These are phyloP conservation scores for Cardamine chenopodiifolia DNA, from an alignment of 345 rosid genomes.

Conservation along the genomic window DNA sequence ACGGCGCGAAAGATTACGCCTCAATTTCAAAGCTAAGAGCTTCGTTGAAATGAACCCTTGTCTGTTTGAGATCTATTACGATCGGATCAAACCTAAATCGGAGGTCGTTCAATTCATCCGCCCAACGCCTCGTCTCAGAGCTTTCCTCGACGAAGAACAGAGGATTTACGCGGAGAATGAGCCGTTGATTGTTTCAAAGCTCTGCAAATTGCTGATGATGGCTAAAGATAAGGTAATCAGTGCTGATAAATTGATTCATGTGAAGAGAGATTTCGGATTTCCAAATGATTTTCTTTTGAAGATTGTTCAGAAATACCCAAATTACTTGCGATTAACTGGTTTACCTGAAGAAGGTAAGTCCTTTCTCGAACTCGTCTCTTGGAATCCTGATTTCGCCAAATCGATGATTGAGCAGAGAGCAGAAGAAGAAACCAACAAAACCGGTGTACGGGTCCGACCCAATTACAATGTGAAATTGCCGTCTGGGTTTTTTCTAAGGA, in stretches of 20 bases:
- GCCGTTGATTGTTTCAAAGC: conserved; percentile 61
- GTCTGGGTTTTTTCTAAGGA: conserved; percentile 63
- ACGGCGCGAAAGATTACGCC: conserved; percentile 75
- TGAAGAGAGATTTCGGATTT: conserved; percentile 88
- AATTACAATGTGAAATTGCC: conserved; percentile 74
- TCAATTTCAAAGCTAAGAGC: conserved; percentile 49
- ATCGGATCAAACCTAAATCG: conserved; percentile 67
- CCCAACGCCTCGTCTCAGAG: conserved; percentile 53
- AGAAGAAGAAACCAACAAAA: conserved; percentile 54
- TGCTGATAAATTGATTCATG: conserved; percentile 71
- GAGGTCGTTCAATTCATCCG: conserved; percentile 60
- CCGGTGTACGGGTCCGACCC: conserved; percentile 65
- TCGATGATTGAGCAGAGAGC: conserved; percentile 65
- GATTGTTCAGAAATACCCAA: conserved; percentile 65
- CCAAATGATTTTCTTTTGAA: conserved; percentile 71
- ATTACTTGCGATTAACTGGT: conserved; percentile 63
- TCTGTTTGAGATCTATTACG: conserved; percentile 63
- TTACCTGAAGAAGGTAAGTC: conserved; percentile 62
- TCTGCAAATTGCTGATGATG: conserved; percentile 88
- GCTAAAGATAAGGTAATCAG: conserved; percentile 61
- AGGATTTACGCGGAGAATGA: conserved; percentile 57
- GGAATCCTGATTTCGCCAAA: conserved; percentile 69
- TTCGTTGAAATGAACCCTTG: conserved; percentile 61
- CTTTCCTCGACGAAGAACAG: conserved; percentile 68
- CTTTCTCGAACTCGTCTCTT: conserved; percentile 64